phyloP scores from a whole-genome alignment of 83 land plant species.

The Picea engelmannii region DNA sequence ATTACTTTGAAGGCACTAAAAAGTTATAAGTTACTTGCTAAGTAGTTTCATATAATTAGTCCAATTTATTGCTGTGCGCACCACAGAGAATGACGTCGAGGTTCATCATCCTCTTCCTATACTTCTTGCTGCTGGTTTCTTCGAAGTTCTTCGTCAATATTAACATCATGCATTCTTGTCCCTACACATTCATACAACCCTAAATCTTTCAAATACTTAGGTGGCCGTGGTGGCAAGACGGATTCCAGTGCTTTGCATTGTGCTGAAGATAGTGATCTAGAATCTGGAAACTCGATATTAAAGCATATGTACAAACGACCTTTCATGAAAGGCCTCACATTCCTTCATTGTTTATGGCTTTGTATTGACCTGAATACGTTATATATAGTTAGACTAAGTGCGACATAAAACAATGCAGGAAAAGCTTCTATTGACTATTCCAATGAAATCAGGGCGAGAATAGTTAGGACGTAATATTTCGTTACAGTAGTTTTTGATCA shows the following conservation, averaged over 20 bases:
- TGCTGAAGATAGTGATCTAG: slow-evolving; percentile 20
- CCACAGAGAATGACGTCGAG: too few species aligned
- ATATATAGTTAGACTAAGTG: too few species aligned
- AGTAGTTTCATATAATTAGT: too few species aligned
- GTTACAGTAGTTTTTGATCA: too few species aligned
- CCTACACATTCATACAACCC: slow-evolving; percentile 85
- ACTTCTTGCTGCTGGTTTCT: slow-evolving; percentile 70
- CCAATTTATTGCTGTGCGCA: too few species aligned
- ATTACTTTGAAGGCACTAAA: too few species aligned
- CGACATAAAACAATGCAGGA: too few species aligned
- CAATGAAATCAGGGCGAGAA: too few species aligned
- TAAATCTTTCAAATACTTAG: slow-evolving; percentile 58
- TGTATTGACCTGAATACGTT: slow-evolving; percentile 44
- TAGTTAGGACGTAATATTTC: too few species aligned
- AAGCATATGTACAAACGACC: slow-evolving; percentile 80
- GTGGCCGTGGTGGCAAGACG: slow-evolving; percentile 53
- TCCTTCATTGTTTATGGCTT: slow-evolving; percentile 65
- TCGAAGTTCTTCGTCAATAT: slow-evolving; percentile 75
- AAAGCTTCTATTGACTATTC: too few species aligned
- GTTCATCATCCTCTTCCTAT: neutral
- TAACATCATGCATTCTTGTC: slow-evolving; percentile 76
- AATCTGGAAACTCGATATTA: slow-evolving; percentile 71
- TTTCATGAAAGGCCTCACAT: slow-evolving; percentile 61
- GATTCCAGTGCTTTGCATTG: slow-evolving; percentile 69
- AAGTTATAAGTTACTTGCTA: too few species aligned